Conservation (phyloP, 1,139 yeast species). For the Spathaspora jeffriesii region DNA sequence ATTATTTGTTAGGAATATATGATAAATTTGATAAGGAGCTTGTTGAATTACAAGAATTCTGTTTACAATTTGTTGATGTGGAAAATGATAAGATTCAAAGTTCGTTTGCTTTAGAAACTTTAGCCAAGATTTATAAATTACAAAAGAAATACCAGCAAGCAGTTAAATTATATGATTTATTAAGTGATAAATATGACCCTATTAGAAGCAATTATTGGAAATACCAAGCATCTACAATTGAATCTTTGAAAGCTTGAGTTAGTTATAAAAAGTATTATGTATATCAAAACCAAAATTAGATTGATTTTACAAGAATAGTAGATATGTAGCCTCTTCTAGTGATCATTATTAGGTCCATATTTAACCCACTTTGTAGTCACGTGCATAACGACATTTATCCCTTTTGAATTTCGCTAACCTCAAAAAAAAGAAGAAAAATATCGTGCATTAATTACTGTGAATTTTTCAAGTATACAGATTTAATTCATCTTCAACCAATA, state of each 20-base stretch:
- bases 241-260: constrained; percentile 4
- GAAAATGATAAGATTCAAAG: constrained; percentile 40
- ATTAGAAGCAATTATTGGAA: constrained; percentile 72
- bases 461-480: not conserved
- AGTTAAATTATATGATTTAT: constrained; percentile 41
- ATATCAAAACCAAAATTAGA: not conserved
- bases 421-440: not conserved
- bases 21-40: constrained; percentile 30
- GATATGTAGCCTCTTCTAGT: not conserved
- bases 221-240: constrained; percentile 18
- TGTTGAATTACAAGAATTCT: constrained; percentile 42
- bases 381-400: too few relatives aligned
- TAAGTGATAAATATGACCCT: constrained; percentile 60
- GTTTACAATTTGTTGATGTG: constrained; percentile 39
- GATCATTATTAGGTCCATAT: not conserved
- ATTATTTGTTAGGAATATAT: constrained; percentile 67
- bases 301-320: not conserved
- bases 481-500: not conserved
- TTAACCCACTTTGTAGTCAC: too few relatives aligned
- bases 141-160: constrained; percentile 33
- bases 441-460: not conserved
- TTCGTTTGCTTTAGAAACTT: constrained; percentile 65
- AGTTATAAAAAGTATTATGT: not conserved
- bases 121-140: constrained; percentile 50
- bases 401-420: not conserved